A percentile compares a stretch with the other conserved stretches of the same genome.
phyloP scores from a whole-genome alignment of 2,329 filamentous ascomycete species.

The Clonostachys rhizophaga region DNA sequence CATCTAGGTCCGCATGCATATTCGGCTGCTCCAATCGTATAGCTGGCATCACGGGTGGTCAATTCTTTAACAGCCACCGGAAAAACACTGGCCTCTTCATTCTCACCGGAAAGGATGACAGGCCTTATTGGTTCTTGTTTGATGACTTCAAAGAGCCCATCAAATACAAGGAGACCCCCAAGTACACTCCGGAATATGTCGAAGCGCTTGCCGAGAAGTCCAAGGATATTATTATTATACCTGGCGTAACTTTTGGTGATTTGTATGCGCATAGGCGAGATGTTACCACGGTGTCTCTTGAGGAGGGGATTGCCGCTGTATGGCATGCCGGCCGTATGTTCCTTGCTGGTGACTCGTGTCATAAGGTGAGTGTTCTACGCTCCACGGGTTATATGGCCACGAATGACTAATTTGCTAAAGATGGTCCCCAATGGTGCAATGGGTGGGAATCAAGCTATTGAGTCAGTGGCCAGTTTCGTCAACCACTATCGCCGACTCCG shows the following conservation, averaged over 20 bases:
- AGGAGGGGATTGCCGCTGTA: constrained; percentile 20
- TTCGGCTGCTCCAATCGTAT: constrained; percentile 28
- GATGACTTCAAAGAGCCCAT: constrained; percentile 16
- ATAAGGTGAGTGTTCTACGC: constrained; percentile 16
- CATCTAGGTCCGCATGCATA: constrained; percentile 21
- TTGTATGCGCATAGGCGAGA: constrained; percentile 15
- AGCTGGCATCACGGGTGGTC: constrained; percentile 7
- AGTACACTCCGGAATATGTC: constrained; percentile 22
- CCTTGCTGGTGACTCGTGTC: constrained; percentile 20
- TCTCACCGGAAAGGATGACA: constrained; percentile 16
- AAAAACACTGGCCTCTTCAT: constrained; percentile 16
- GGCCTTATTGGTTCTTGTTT: constrained; percentile 29
- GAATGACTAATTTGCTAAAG: no score
- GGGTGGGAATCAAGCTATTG: no score
- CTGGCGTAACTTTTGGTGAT: constrained; percentile 16
- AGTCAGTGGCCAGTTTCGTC: no score
- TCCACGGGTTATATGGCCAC: no score
- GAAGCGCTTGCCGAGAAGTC: constrained; percentile 14
- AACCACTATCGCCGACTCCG: no score
- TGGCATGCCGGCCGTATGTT: constrained; percentile 23
- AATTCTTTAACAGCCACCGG: constrained; percentile 10
- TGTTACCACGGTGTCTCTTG: constrained; percentile 20
- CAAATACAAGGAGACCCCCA: constrained; percentile 21
- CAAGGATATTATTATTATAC: constrained; percentile 9
- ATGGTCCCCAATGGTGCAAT: no score